Base-by-base conservation (phyloP, 2,329 filamentous ascomycete species). In the Cladosporium sp. region DNA sequence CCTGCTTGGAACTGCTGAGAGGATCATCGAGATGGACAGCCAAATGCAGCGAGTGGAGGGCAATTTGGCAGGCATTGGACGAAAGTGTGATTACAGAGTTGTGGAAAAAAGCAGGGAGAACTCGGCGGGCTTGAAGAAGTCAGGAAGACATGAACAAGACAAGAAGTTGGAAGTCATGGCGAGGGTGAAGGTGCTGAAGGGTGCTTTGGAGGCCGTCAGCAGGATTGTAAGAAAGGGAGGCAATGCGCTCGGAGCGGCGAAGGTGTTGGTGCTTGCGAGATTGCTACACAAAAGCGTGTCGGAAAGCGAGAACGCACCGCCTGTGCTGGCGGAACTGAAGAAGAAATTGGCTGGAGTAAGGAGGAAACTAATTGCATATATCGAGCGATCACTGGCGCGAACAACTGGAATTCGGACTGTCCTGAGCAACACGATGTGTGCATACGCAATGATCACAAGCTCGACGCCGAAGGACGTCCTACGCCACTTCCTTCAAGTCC, bases 1-100 rank as follows among this genome's bases (percentile, higher is more conserved):
- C 73, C 87, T 98, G 10, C 87, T 98, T 30, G 92, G 92, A 62
- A 97, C 94, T 0, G 94, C 94, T 64, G 93, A 97, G 79, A 89
- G 89, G n/a, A 98, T 98, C 71, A 90, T 97, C 64, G 86, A 89
- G 68, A 97, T 98, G 92, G 90, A 92, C 71, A 80, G 79, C 47
- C 88, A 94, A 75, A 94, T 95, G 80, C 86, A 89, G 68, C 81
- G 83, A 14, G 90, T 92, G 18, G 92, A 97, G 78, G 81, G 83
- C 5, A 86, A 88, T 44, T 84, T 98, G 61, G 86, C 86, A 18
- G 84, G 84, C 67, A 90, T 97, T 80, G 92, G 92, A 55, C 86
- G 86, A 51, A 86, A 87, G 65, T 97, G 94, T 78, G 93, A 93
- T 61, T 86, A 92, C 44, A 81, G 85, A 62, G 83, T 89, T 30